Conservation (phyloP, 1,139 yeast species). For the Candida sp. region DNA sequence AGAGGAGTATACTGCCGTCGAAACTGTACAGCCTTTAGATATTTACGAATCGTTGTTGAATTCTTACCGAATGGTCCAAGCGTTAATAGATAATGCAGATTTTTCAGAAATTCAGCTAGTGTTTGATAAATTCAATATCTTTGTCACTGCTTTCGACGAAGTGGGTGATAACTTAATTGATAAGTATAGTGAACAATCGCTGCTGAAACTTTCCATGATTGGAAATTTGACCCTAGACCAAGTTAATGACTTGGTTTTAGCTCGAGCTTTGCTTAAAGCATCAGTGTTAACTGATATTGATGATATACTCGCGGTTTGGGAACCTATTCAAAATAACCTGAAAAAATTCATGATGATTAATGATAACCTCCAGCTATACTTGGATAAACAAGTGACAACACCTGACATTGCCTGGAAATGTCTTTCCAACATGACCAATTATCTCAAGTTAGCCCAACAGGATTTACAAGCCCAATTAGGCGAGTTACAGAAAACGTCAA, state of each 20-base stretch:
- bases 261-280: conserved; percentile 21
- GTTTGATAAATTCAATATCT: conserved; percentile 10
- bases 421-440: conserved; percentile 32
- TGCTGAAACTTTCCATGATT: conserved; percentile 20
- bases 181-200: conserved; percentile 18
- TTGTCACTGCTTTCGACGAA: conserved; percentile 17
- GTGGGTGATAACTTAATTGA: conserved; percentile 20
- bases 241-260: conserved; percentile 21
- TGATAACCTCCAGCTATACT: conserved; percentile 39
- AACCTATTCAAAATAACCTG: conserved; percentile 20
- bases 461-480: conserved; percentile 17
- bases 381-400: conserved; percentile 34
- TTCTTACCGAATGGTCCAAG: conserved; percentile 26
- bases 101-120: conserved; percentile 5
- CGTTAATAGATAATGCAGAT: conserved; percentile 23
- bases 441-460: conserved; percentile 39
- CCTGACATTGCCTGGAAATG: conserved; percentile 32
- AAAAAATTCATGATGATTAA: conserved; percentile 39
- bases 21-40: conserved; percentile 35
- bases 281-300: conserved; percentile 14
- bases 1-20: conserved; percentile 22
- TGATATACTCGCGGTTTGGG: conserved; percentile 23
- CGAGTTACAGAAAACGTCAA: conserved; percentile 13
- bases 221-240: conserved; percentile 21
- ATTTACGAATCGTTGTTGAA: conserved; percentile 34